These are phyloP conservation scores for Ammopiptanthus mongolicus DNA, from an alignment of 306 rosid species.

Conservation along the genomic window DNA sequence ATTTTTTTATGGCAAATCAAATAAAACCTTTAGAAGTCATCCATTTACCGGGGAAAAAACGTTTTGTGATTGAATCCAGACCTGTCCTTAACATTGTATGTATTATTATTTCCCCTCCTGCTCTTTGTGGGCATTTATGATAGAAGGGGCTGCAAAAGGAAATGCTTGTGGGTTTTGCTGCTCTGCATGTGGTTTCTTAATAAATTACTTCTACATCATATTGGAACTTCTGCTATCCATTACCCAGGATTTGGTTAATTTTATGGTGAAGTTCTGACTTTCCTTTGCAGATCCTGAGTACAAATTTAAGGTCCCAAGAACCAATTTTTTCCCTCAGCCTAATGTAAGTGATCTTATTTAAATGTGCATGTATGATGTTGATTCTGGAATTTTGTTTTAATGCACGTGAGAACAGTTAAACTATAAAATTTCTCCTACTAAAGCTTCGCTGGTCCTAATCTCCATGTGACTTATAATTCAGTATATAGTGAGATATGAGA, in stretches of 20 bases:
- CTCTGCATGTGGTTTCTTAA: neutral
- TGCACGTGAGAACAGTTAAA: neutral
- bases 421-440: neutral
- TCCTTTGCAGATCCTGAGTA: slow-evolving; percentile 64
- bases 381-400: neutral
- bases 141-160: neutral
- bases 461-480: neutral
- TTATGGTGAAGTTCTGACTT: slow-evolving; percentile 21
- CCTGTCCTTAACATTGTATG: neutral
- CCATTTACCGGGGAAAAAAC: neutral
- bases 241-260: neutral
- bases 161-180: neutral
- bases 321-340: slow-evolving; percentile 89
- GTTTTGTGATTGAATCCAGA: neutral
- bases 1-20: neutral
- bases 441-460: neutral
- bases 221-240: neutral
- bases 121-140: neutral
- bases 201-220: neutral
- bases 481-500: neutral
- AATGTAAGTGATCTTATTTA: slow-evolving; percentile 52
- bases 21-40: neutral
- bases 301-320: slow-evolving; percentile 64
- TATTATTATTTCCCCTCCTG: neutral
- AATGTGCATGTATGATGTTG: neutral